Evolutionary conservation across 495 filamentous ascomycete species (phyloP).

Genomic region (Evansstolkia leycettana): DNA sequence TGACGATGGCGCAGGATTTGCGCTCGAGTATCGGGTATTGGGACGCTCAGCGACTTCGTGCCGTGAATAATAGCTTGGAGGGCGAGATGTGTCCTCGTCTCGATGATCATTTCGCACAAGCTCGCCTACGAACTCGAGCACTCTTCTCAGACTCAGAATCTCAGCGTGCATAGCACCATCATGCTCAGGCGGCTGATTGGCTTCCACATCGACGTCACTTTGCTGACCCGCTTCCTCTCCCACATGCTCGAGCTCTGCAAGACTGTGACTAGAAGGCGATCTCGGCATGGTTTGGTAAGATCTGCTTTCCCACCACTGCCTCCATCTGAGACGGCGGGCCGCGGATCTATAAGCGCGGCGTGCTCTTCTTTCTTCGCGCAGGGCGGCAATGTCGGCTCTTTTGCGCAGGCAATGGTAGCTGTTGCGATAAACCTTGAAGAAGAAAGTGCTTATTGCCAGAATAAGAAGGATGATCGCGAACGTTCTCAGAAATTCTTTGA

Average conservation of each 20-base stretch:
- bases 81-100: neutral
- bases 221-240: slow-evolving; percentile 1
- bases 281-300: slow-evolving; percentile 1
- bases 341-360: slow-evolving; percentile 27
- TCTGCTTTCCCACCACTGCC: slow-evolving; percentile 20
- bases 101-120: slow-evolving; percentile 5
- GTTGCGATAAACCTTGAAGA: slow-evolving; percentile 13
- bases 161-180: slow-evolving; percentile 10
- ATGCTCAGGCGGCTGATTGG: slow-evolving; percentile 19
- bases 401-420: slow-evolving; percentile 11
- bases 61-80: neutral
- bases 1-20: slow-evolving; percentile 6
- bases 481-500: slow-evolving; percentile 7
- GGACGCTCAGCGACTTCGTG: slow-evolving; percentile 1
- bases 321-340: slow-evolving; percentile 22
- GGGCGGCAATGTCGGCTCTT: slow-evolving; percentile 23
- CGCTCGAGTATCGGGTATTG: neutral
- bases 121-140: slow-evolving; percentile 15
- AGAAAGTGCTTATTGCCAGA: slow-evolving; percentile 16
- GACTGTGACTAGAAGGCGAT: slow-evolving; percentile 7
- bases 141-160: slow-evolving; percentile 10
- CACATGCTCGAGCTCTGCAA: slow-evolving; percentile 5
- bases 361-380: slow-evolving; percentile 25
- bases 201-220: slow-evolving; percentile 5
- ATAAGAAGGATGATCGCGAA: slow-evolving; percentile 14